Percentiles rank a stretch among this genome's conserved stretches.
These are phyloP conservation scores for Comarum palustre DNA, from an alignment of 306 rosid species.

Conservation along the genomic window DNA sequence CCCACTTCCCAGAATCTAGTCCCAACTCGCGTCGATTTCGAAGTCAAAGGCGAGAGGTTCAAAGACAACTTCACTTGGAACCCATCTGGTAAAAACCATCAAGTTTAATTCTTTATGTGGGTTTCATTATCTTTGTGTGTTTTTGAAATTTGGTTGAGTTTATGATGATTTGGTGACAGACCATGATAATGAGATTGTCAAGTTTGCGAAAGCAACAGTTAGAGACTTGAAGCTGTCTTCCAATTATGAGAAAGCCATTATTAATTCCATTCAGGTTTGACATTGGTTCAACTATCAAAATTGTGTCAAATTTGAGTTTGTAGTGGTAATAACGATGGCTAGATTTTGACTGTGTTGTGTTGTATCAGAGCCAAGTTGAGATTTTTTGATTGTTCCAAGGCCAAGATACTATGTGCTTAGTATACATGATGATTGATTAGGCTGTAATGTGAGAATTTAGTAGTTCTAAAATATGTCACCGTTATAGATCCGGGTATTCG, in stretches of 20 bases:
- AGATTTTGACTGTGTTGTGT: not conserved
- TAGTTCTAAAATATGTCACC: too few relatives aligned
- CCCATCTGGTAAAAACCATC: slow-evolving; percentile 83
- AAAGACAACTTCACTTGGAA: slow-evolving; percentile 94
- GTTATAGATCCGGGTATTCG: too few relatives aligned
- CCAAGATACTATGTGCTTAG: slow-evolving; percentile 33
- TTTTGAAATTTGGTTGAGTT: slow-evolving; percentile 9
- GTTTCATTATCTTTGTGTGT: not conserved
- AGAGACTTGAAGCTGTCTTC: slow-evolving; percentile 85
- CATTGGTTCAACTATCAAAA: slow-evolving; percentile 16
- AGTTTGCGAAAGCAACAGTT: slow-evolving; percentile 74
- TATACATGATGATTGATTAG: too few relatives aligned
- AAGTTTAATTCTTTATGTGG: not conserved
- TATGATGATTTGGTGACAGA: slow-evolving; percentile 34
- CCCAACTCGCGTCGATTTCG: slow-evolving; percentile 72
- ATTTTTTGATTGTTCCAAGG: slow-evolving; percentile 80
- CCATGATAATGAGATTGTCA: slow-evolving; percentile 74
- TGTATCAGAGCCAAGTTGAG: slow-evolving; percentile 63
- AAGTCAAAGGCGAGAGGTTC: slow-evolving; percentile 66
- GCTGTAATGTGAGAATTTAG: too few relatives aligned
- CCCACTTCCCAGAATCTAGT: slow-evolving; percentile 70
- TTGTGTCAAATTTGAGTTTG: not conserved
- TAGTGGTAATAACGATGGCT: not conserved
- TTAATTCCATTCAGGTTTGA: slow-evolving; percentile 78
- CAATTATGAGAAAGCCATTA: slow-evolving; percentile 64